Conservation (phyloP, 305 asterid genomes). For the Fraxinus latifolia region DNA sequence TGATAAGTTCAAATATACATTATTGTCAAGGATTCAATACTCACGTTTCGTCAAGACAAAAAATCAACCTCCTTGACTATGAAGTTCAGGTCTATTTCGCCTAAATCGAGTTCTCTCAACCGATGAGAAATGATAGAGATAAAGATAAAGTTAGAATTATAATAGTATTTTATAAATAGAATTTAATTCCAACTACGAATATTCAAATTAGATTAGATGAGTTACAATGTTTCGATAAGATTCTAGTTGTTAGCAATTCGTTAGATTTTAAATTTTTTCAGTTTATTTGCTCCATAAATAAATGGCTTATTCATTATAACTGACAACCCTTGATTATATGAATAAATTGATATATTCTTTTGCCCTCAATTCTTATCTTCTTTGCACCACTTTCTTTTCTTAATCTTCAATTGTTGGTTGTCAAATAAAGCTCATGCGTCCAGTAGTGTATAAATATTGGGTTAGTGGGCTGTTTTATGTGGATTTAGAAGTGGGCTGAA, state of each 20-base stretch:
- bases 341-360: not conserved
- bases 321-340: not conserved
- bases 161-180: too few relatives aligned
- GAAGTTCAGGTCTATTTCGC: not conserved
- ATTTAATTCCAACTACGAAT: not conserved
- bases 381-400: not conserved
- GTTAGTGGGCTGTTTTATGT: too few relatives aligned
- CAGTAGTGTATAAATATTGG: not conserved
- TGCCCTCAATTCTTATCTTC: not conserved
- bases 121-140: not conserved
- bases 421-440: not conserved
- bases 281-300: not conserved
- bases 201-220: not conserved
- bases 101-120: not conserved
- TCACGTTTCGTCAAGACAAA: not conserved
- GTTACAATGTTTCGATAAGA: not conserved
- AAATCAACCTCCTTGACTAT: not conserved
- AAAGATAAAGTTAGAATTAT: too few relatives aligned
- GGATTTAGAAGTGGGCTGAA: too few relatives aligned
- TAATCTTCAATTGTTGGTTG: not conserved
- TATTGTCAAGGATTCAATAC: not conserved
- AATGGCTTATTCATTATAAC: not conserved
- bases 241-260: not conserved
- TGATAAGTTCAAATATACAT: not conserved
- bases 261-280: not conserved